phyloP scores from a whole-genome alignment of 108 stramenopile genomes.

The Stephanodiscus minutulus region DNA sequence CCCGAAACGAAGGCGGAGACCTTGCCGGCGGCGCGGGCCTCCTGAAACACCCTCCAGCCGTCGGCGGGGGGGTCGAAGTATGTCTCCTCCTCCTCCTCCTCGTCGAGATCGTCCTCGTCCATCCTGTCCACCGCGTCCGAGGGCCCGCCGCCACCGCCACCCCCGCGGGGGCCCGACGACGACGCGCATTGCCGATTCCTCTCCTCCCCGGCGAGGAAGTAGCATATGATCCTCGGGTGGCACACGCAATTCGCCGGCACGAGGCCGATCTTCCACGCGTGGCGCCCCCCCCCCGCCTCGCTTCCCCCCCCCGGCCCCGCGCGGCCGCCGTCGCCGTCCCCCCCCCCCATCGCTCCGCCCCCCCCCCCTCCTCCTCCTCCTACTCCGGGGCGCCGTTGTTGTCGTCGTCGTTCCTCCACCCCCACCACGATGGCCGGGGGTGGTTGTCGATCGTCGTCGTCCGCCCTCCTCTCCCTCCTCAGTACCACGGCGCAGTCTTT shows the following conservation, averaged over 20 bases:
- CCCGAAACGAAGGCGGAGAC: neutral
- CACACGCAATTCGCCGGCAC: slow-evolving; percentile 30
- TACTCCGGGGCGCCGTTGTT: neutral
- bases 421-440: too few species aligned
- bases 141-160: too few species aligned
- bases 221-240: slow-evolving; percentile 34
- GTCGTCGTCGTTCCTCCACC: neutral
- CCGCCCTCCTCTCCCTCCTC: slow-evolving; percentile 17
- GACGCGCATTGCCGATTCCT: neutral
- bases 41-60: slow-evolving; percentile 42
- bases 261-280: slow-evolving; percentile 39
- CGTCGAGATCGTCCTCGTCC: slow-evolving; percentile 4
- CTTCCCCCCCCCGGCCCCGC: neutral
- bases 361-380: neutral
- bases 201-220: slow-evolving; percentile 21
- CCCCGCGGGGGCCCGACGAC: neutral
- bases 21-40: neutral
- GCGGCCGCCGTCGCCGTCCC: neutral
- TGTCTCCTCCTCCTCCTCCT: slow-evolving; percentile 2
- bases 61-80: slow-evolving; percentile 27
- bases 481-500: slow-evolving; percentile 43
- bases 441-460: too few species aligned
- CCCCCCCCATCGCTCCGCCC: neutral
- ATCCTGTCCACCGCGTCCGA: neutral
- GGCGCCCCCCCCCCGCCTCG: too few species aligned